phyloP scores from a whole-genome alignment of 1,284 basidiomycete species.

The Coniferiporia sulphurascens region DNA sequence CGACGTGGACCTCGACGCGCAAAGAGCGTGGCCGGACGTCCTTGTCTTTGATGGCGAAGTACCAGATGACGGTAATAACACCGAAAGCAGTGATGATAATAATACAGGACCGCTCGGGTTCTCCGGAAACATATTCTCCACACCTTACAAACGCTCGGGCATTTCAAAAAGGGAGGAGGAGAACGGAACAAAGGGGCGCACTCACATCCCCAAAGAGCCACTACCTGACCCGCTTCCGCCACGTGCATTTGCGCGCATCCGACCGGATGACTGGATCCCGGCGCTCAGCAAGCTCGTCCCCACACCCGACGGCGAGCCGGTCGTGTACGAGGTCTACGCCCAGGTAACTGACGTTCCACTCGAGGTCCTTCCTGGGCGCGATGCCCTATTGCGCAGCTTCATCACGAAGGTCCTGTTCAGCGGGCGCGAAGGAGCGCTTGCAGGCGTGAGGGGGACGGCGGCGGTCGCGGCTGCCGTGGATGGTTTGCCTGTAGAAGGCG shows the following conservation, averaged over 20 bases:
- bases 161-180: not conserved
- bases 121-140: not conserved
- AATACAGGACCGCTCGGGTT: not conserved
- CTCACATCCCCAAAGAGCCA: slow-evolving; percentile 38
- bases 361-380: slow-evolving; percentile 66
- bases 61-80: slow-evolving; percentile 30
- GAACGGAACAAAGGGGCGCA: slow-evolving; percentile 18
- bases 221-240: slow-evolving; percentile 61
- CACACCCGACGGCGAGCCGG: slow-evolving; percentile 26
- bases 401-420: slow-evolving; percentile 55
- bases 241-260: slow-evolving; percentile 67
- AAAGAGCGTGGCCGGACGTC: slow-evolving; percentile 64
- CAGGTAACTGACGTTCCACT: slow-evolving; percentile 66
- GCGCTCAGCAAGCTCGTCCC: slow-evolving; percentile 37
- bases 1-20: slow-evolving; percentile 54
- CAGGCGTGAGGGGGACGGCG: slow-evolving; percentile 62
- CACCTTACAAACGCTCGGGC: not conserved
- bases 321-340: slow-evolving; percentile 52
- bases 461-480: slow-evolving; percentile 55
- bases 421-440: slow-evolving; percentile 55
- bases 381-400: slow-evolving; percentile 67
- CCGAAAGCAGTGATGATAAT: not conserved
- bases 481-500: slow-evolving; percentile 50
- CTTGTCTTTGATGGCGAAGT: slow-evolving; percentile 69
- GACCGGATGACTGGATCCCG: slow-evolving; percentile 61